These are phyloP conservation scores for Truncatella angustata DNA, from an alignment of 2,329 filamentous ascomycete species.

Conservation along the genomic window DNA sequence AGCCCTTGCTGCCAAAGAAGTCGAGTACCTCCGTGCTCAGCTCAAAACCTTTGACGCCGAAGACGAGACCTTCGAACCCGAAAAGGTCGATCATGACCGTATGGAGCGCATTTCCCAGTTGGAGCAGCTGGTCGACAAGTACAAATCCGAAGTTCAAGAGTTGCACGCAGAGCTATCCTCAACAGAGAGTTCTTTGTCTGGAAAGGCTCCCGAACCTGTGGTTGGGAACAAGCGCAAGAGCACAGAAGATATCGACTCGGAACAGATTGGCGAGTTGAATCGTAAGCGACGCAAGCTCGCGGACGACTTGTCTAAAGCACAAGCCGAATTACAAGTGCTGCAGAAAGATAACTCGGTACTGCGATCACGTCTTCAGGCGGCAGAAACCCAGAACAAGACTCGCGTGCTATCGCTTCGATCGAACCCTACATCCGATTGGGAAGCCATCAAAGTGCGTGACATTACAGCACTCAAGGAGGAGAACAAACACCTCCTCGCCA, in stretches of 20 bases:
- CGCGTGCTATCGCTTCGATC: conserved; percentile 82
- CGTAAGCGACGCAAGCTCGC: conserved; percentile 74
- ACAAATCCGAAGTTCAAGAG: conserved; percentile 75
- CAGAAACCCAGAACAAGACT: conserved; percentile 67
- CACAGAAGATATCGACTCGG: conserved; percentile 58
- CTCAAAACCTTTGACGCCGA: conserved; percentile 86
- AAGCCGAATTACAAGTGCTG: conserved; percentile 70
- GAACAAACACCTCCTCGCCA: conserved; percentile 77
- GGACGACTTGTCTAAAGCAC: conserved; percentile 47
- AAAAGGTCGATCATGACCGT: conserved; percentile 74
- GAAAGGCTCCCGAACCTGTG: conserved; percentile 34
- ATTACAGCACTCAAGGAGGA: conserved; percentile 76
- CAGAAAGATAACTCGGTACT: conserved; percentile 71
- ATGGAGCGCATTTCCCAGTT: conserved; percentile 74
- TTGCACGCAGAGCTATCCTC: conserved; percentile 73
- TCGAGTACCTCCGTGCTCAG: conserved; percentile 90
- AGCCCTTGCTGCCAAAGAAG: conserved; percentile 82
- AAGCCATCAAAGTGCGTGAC: conserved; percentile 80
- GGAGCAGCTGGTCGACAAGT: conserved; percentile 82
- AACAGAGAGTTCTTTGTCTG: conserved; percentile 46
- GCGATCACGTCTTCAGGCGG: conserved; percentile 68
- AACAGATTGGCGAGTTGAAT: conserved; percentile 78
- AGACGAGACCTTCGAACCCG: conserved; percentile 80
- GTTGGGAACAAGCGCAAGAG: conserved; percentile 64
- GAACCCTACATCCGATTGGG: conserved; percentile 87